Evolutionary conservation across 1,139 yeast species (phyloP).

Genomic region (Geotrichum klebahnii): DNA sequence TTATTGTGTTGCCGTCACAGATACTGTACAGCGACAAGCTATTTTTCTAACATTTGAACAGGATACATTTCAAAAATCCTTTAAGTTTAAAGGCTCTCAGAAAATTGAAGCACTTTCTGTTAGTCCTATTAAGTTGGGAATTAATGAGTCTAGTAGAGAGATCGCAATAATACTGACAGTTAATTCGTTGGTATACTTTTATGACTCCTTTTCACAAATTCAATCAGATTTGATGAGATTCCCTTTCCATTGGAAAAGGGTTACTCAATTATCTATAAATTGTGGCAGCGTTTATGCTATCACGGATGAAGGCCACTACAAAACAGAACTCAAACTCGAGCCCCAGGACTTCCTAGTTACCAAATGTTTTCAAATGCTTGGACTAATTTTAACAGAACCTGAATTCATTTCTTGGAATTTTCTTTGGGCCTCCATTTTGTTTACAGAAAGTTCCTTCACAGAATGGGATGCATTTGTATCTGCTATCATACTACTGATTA

Average conservation of each 20-base stretch:
- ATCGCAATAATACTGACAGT: constrained; percentile 7
- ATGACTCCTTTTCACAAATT: constrained; percentile 64
- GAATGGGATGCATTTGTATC: constrained; percentile 65
- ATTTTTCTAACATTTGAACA: constrained; percentile 13
- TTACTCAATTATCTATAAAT: constrained; percentile 16
- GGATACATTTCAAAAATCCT: neutral
- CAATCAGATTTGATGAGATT: constrained; percentile 39
- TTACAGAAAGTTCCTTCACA: constrained; percentile 43
- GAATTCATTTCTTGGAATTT: constrained; percentile 57
- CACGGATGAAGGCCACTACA: constrained; percentile 13
- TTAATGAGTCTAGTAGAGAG: constrained; percentile 1
- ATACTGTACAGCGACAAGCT: neutral
- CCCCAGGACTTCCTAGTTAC: constrained; percentile 52
- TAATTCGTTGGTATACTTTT: constrained; percentile 40
- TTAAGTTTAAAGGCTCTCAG: constrained; percentile 8
- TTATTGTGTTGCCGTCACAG: neutral
- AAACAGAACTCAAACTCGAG: constrained; percentile 12
- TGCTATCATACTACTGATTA: constrained; percentile 46
- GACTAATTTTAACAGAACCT: constrained; percentile 54
- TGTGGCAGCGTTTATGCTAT: constrained; percentile 12
- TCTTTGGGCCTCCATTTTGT: constrained; percentile 59
- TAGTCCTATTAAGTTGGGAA: constrained; percentile 4
- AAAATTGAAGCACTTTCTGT: constrained; percentile 8
- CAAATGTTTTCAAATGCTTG: constrained; percentile 27
- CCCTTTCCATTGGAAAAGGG: constrained; percentile 20